Base-by-base conservation (phyloP, 83 land plant genomes). In the Isoetes engelmannii region DNA sequence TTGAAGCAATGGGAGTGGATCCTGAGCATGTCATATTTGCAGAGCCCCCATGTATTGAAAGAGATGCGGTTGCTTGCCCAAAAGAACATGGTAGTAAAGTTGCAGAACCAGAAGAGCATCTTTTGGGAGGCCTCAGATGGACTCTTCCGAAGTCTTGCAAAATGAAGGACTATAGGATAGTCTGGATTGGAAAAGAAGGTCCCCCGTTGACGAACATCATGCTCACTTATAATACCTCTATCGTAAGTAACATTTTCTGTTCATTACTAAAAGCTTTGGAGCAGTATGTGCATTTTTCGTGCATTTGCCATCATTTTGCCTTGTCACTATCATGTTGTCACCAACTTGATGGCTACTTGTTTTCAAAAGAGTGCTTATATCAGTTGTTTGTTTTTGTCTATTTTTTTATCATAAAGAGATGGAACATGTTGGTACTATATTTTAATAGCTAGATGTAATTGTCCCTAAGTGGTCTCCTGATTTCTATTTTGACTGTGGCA, bases 171-270 rank as follows among this genome's bases (percentile, higher is more conserved):
- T 80, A 80, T 70, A 58, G 75, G 44, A 50, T 94, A 48, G 75
- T 86, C 41, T 94, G 96, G 96, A 83, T 94, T 70, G 96, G 98
- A 37, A 58, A 78, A 66, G 98, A 94, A 28, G 75, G 84, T 63
- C 67, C 98, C 48, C 90, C 92, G 7, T 83, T 94, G 75, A 78
- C 98, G 46, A 94, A 87, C 75, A 63, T 88, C 43, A 80, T 87
- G 69, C 82, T 94, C 47, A 86, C 88, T 13, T 90, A 75, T 65
- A 88, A 84, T 76, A 71, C 80, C 61, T 84, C 81, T 73, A 82
- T 80, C 57, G 81, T 90, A 80, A 89, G 90, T 86, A 75, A 47
- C 20, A 57, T 74, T 21, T 49, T 20, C 21, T 10, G 20, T 64
- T 2, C 37, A 28, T 28, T 28, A 28, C 37, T 28, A 28, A 28